Conservation (phyloP, 495 filamentous ascomycete species). For the Tuber brumale region DNA sequence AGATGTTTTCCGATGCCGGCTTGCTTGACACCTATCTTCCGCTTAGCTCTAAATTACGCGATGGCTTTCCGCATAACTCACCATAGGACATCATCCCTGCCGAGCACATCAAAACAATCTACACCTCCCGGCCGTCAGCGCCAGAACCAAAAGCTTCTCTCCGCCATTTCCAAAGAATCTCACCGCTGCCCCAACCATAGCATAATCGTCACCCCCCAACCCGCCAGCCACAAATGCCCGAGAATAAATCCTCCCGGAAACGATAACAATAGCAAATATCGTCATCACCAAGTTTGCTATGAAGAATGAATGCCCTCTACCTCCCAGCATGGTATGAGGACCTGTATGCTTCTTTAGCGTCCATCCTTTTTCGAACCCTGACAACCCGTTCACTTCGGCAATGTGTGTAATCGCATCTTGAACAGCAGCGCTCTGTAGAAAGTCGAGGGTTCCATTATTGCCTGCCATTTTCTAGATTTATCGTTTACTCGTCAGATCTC, state of each 20-base stretch:
- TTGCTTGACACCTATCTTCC: constrained; percentile 11
- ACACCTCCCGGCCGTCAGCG: neutral
- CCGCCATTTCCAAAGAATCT: constrained; percentile 6
- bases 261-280: constrained; percentile 18
- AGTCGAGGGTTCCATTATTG: neutral
- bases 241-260: constrained; percentile 31
- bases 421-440: neutral
- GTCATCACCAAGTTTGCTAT: constrained; percentile 20
- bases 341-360: neutral
- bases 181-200: constrained; percentile 30
- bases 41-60: neutral
- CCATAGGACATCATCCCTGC: constrained; percentile 22
- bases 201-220: constrained; percentile 36
- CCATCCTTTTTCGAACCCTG: neutral
- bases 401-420: neutral
- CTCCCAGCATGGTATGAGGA: constrained; percentile 15
- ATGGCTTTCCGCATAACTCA: neutral
- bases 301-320: constrained; percentile 19
- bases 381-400: neutral
- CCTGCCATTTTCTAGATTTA: neutral
- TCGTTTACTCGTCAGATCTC: neutral
- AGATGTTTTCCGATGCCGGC: constrained; percentile 37
- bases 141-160: constrained; percentile 1
- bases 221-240: constrained; percentile 33
- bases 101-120: constrained; percentile 26